Base-by-base conservation (phyloP, 2,329 filamentous ascomycete genomes). In the Penicillium hordei region DNA sequence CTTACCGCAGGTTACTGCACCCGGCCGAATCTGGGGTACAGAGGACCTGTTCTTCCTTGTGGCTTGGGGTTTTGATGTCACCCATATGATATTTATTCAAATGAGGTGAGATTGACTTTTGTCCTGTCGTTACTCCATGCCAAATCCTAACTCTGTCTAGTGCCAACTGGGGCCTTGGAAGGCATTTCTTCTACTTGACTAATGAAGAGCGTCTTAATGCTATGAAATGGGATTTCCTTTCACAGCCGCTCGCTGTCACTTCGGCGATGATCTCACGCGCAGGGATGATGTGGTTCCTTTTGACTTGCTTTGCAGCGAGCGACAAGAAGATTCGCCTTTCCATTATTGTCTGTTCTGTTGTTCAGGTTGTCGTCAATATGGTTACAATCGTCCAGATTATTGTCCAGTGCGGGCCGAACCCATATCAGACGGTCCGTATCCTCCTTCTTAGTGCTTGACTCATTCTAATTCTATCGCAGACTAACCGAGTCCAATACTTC, bases 281-380 rank as follows among this genome's bases (percentile, higher is more conserved):
- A 7, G 72, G 72, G 21, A 74, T 75, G 68, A 74, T 72, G 64
- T 71, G 71, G 65, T 75, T 74, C 38, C 62, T 75, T 5, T 64
- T 71, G 55, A 72, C 64, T 2, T 75, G 72, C 48, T 75, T 75
- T 40, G 65, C 66, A 9, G 65, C 67, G 10, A 72, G 66, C 31
- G 66, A 73, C 39, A 65, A 60, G 27, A 67, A 66, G 19, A 57
- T 74, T n/a, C 68, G 69, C 1, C 39, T 67, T 7, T 66, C 64
- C 5, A 71, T 75, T n/a, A 60, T 72, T n/a, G 33, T 66, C 12
- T 74, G 71, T 40, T 66, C 71, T 27, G 52, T 70, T 21, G 58
- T 74, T 5, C 72, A 75, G 55, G 59, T 74, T 19, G 58, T 72
- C 3, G 68, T 58, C 12, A 75, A 75, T 55, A 67, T 69, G 52